Base-by-base conservation (phyloP, 1,284 basidiomycete species). In the Rhodotorula sp. region DNA sequence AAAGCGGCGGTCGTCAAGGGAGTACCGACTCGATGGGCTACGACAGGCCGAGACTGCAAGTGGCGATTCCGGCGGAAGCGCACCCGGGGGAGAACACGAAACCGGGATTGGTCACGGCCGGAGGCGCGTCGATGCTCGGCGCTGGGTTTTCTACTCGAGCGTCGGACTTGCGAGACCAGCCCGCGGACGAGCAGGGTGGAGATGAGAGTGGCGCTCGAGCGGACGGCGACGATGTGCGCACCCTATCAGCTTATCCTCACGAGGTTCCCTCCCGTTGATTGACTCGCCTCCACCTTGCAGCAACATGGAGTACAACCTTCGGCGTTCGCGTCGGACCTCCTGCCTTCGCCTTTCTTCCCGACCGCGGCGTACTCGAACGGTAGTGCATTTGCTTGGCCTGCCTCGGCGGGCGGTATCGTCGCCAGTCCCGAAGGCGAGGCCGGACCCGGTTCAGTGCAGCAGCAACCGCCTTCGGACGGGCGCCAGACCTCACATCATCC, bases 271-370 rank as follows among this genome's bases (percentile, higher is more conserved):
- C n/a, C n/a, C n/a, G n/a, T n/a, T n/a, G 30, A 17, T 44, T 60
- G 51, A 64, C 45, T 33, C 30, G 17, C 56, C 45, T 17, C 22
- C 46, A 17, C 22, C 51, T 14, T 18, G n/a, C 60, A 67, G 71
- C 29, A 46, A 37, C 61, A 65, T 44, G 64, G 49, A 12, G 44
- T 62, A 2, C 70, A 62, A 3, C 33, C 42, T 20, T 57, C 63
- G 6, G 69, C 72, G 1, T 75, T 66, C 54, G 73, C 73, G 4
- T 53, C 66, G 20, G 71, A 75, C 54, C 59, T 75, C 7, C 60
- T 75, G 6, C 68, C 71, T 20, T 75, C 73, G 5, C 73, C 73
- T 1, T 72, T 72, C 62, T 65, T 54, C 59, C 71, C 71, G 8
- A 37, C 6, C 20, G 37, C 30, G 15, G 6, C 24, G 22, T 26